Evolutionary conservation across 352 stramenopile genomes (phyloP), one percentile per base, ranked within the genome.

Genomic region (Pythium vanterpoolii): DNA sequence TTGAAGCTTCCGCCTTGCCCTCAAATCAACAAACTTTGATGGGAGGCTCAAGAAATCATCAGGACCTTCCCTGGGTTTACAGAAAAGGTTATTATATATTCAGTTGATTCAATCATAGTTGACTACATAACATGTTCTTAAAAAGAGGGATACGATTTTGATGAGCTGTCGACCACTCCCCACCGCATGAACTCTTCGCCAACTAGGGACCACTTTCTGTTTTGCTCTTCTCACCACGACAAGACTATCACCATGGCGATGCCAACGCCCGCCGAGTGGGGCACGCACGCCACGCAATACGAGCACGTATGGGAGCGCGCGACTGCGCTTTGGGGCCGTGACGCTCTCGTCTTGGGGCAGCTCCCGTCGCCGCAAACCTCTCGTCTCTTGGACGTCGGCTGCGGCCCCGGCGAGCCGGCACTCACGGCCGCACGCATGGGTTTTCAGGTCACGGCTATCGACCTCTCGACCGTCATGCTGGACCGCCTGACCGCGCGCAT

Each of bases 301-400:
- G 30, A 50, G 51, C 60, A 60, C 13, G 50, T 60, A 16, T 66
- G 47, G 43, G 49, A 56, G 33, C 49, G 49, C 33, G 34, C 49
- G 21, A 56, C 49, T 1, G 18, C 49, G 19, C 49, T 56, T 13
- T 56, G 31, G 30, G 49, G 33, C 49, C n/a, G 21, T 23, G 49
- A 56, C 49, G 49, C 49, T 31, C 49, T 56, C 33, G 31, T 56
- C 11, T 34, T 56, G 33, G 49, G 49, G 13, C 3, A 24, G 1
- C 49, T 56, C 8, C 40, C 51, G 4, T 3, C 19, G 19, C 49
- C 49, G 7, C 1, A 31, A 2, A 4, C 3, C 21, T 33, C 28
- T 5, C n/a, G 13, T n/a, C 26, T 61, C 16, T 24, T 64, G 3
- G 56, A 64, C 31, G 56, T 64, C 1, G 56, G 42, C 24, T 57